Evolutionary conservation across 805 yeast species (phyloP).

Genomic region (Nematodospora valgi): DNA sequence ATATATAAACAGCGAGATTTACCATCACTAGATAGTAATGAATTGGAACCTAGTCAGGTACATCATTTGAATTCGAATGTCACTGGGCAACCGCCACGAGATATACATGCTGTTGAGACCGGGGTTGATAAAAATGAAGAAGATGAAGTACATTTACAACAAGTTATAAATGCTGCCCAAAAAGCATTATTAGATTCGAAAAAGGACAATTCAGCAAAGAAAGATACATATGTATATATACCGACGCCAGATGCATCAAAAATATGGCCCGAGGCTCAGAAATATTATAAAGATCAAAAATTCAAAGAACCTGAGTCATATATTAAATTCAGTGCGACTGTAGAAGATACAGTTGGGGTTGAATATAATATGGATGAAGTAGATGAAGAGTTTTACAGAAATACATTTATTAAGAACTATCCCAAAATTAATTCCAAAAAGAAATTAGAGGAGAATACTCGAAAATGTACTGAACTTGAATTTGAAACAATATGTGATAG

Average conservation of each 20-base stretch:
- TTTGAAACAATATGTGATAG: conserved; percentile 75
- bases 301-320: conserved; percentile 75
- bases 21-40: conserved; percentile 65
- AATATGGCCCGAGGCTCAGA: conserved; percentile 72
- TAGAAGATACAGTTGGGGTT: conserved; percentile 90
- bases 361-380: conserved; percentile 86
- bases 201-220: conserved; percentile 22
- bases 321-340: conserved; percentile 87
- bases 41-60: conserved; percentile 41
- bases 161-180: conserved; percentile 79
- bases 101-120: conserved; percentile 85
- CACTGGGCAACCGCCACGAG: conserved; percentile 76
- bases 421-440: conserved; percentile 19
- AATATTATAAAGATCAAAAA: conserved; percentile 59
- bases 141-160: conserved; percentile 93
- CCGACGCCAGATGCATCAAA: conserved; percentile 96
- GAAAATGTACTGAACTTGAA: conserved; percentile 69
- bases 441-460: conserved; percentile 14
- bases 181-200: conserved; percentile 48
- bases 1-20: conserved; percentile 75
- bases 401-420: conserved; percentile 34
- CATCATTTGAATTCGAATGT: conserved; percentile 32
- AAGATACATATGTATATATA: conserved; percentile 57
- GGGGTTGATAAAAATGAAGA: conserved; percentile 98
- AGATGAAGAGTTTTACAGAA: conserved; percentile 66